Percentiles rank a stretch among this genome's conserved stretches.
Evolutionary conservation across 345 rosid genomes (phyloP).

Genomic region (Mercurialis annua): DNA sequence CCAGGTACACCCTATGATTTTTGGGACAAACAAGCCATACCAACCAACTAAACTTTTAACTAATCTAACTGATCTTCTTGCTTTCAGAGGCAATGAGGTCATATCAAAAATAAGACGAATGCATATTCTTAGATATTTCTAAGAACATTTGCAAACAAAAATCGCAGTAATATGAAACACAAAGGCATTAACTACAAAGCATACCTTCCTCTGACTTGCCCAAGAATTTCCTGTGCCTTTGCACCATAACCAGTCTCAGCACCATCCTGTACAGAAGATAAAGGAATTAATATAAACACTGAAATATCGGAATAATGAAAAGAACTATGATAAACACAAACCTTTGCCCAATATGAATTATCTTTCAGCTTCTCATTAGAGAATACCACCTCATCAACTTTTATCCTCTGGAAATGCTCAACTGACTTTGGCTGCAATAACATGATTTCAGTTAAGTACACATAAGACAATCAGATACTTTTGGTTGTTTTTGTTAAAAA

Average conservation of each 20-base stretch:
- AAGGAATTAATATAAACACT: not conserved
- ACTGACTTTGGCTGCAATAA: constrained; percentile 54
- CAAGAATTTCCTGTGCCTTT: constrained; percentile 90
- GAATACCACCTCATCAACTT: constrained; percentile 63
- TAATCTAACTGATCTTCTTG: not conserved
- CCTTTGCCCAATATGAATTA: constrained; percentile 97
- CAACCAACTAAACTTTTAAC: not conserved
- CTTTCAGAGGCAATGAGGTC: not conserved
- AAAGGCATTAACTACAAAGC: not conserved
- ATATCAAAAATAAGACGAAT: not conserved
- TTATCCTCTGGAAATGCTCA: constrained; percentile 78
- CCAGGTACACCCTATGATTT: not conserved
- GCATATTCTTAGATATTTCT: not conserved
- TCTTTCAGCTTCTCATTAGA: constrained; percentile 72
- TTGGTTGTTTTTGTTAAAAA: not conserved
- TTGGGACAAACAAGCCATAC: not conserved
- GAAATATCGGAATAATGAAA: not conserved
- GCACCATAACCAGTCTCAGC: constrained; percentile 90
- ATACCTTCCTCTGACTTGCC: constrained; percentile 96
- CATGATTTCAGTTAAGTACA: not conserved
- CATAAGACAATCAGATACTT: not conserved
- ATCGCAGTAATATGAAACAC: not conserved
- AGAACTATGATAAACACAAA: constrained; percentile 12
- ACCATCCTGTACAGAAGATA: constrained; percentile 46
- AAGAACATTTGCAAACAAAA: not conserved